Evolutionary conservation across 106 monocot species (phyloP), one percentile per base, ranked within the genome.

Genomic region (Platanthera guangdongensis): DNA sequence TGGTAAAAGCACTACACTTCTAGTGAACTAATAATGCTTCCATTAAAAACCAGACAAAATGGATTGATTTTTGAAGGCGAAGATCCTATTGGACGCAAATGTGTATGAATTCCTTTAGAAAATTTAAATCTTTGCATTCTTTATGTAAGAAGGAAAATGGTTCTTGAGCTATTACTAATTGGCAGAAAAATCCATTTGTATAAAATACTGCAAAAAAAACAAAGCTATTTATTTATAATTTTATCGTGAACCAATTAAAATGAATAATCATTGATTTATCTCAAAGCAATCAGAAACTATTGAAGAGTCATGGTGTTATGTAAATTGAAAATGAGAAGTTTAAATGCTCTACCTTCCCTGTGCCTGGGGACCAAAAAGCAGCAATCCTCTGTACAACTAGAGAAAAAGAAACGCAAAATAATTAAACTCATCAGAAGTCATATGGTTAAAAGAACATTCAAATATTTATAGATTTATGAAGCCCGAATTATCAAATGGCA

Each of bases 341-440:
- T 7, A 73, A 52, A 73, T 73, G 9, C 2, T 21, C 47, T 83
- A 94, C 97, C 94, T 97, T 97, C 85, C 94, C 97, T 14, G 93
- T 92, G 30, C 97, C 94, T 0, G 96, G 91, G 93, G 91, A 9
- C 97, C 97, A 55, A 86, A 85, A 16, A 97, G 84, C 68, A 97
- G 91, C 84, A 97, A 84, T 39, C 97, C 97, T 81, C 77, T 86
- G 49, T 89, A 93, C 91, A 89, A 97, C 94, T 93, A 84, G 9
- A 84, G 19, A 69, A 12, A 64, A 10, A 74, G 45, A 47, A 76
- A 70, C 8, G 39, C 79, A 55, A 75, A 22, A 16, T 12, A 45
- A 71, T 67, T 39, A 51, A 82, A 21, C 2, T 21, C 50, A 52
- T 28, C 12, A 32, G 32, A 65, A 65, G 25, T 65, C 30, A 28